phyloP scores from a whole-genome alignment of 1,284 basidiomycete species.

The Cutaneotrichosporon sp. region DNA sequence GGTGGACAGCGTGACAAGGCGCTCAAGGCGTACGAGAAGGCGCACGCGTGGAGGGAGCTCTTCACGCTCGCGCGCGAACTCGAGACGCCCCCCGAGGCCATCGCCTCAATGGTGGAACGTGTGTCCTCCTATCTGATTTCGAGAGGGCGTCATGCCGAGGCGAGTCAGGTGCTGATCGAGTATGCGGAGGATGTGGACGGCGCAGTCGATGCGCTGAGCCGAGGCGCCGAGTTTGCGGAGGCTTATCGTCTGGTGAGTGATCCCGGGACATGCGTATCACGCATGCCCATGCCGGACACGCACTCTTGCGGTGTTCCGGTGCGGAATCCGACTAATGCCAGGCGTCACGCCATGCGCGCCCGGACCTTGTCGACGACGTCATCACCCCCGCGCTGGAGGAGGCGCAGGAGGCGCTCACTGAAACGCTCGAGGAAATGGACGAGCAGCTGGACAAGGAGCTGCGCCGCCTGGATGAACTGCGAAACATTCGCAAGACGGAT shows the following conservation, averaged over 20 bases:
- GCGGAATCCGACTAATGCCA: constrained; percentile 47
- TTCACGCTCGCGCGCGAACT: constrained; percentile 70
- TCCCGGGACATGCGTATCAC: constrained; percentile 26
- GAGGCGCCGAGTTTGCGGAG: constrained; percentile 81
- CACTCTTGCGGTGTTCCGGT: background rate
- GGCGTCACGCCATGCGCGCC: constrained; percentile 62
- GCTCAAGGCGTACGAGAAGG: constrained; percentile 80
- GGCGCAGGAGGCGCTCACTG: constrained; percentile 68
- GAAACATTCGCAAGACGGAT: constrained; percentile 71
- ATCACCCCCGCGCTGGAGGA: constrained; percentile 79
- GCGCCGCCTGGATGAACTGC: constrained; percentile 73
- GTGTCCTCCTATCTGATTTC: constrained; percentile 77
- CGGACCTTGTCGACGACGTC: constrained; percentile 70
- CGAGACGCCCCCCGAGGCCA: constrained; percentile 59
- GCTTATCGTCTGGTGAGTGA: constrained; percentile 73
- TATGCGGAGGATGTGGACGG: constrained; percentile 79
- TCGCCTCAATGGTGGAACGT: constrained; percentile 68
- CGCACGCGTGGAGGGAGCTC: constrained; percentile 83
- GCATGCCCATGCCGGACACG: background rate
- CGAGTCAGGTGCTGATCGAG: constrained; percentile 80
- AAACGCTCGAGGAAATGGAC: constrained; percentile 82
- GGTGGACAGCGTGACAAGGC: constrained; percentile 68
- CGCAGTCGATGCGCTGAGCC: constrained; percentile 72
- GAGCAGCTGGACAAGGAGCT: constrained; percentile 87
- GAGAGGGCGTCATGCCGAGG: constrained; percentile 77